Base-by-base conservation (phyloP, 2,329 filamentous ascomycete genomes). In the Elsinoe fawcettii region DNA sequence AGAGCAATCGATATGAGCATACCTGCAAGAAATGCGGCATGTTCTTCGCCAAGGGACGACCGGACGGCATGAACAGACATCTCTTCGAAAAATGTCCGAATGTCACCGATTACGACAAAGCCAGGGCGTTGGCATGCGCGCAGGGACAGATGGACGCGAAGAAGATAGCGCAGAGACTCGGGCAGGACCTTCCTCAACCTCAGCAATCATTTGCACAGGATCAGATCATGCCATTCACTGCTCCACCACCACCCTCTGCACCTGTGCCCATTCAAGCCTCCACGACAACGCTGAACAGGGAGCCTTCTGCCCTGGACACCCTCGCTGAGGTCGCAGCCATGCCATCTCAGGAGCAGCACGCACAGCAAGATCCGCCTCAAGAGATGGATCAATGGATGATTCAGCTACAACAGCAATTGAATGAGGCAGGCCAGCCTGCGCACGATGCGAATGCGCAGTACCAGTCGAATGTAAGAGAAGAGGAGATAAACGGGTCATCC, bases 1-100 rank as follows among this genome's bases (percentile, higher is more conserved):
- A 88, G 62, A 93, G 88, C 75, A 96, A 95, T 71, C 84, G 91
- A 59, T 96, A 96, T 69, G 85, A 89, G 65, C 89, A 96, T 69
- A 93, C 88, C 11, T 96, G 90, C 81, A 92, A 88, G 71, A 80
- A 84, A 63, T 95, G 90, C 70, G 89, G 89, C 63, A 87, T 93
- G 72, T 86, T 87, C 64, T 96, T 96, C 62, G 87, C 89, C 61
- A 95, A 95, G 69, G 91, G 91, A 60, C 84, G 91, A 61, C 86
- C 89, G 66, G 91, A 96, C 67, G 88, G 83, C 65, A 74, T 96
- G 60, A 87, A 84, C 43, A 85, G 80, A 61, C 91, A 96, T 68
- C 79, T 96, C 57, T 85, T 88, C 55, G 93, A 91, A 70, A 90
- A 87, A 76, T 96, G 91, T 69, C 87, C 88, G 39, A 87, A 86